Conservation (phyloP, 441 rosid genomes). For the Sinapis alba region DNA sequence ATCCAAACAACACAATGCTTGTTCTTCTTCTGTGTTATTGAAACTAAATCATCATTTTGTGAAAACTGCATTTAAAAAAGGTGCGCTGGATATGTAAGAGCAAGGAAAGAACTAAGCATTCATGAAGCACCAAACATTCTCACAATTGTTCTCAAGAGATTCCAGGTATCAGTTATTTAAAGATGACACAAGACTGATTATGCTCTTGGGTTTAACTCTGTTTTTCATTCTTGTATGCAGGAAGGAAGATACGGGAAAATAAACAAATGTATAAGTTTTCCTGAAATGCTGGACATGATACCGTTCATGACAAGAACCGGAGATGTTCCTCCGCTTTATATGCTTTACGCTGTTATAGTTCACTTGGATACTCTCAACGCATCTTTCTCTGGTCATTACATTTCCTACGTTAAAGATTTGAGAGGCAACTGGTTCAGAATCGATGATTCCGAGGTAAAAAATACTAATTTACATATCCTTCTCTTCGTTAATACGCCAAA, state of each 20-base stretch:
- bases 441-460: slow-evolving; percentile 77
- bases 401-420: slow-evolving; percentile 76
- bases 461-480: slow-evolving; percentile 2
- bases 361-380: slow-evolving; percentile 89
- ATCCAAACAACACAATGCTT: not conserved
- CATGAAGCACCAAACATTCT: slow-evolving; percentile 90
- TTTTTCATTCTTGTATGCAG: slow-evolving; percentile 43
- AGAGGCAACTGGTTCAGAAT: slow-evolving; percentile 82
- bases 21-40: not conserved
- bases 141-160: slow-evolving; percentile 89
- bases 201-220: slow-evolving; percentile 4
- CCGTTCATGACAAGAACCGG: slow-evolving; percentile 78
- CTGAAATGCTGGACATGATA: slow-evolving; percentile 83
- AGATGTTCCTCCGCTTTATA: slow-evolving; percentile 76
- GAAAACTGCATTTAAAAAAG: slow-evolving; percentile 37
- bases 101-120: slow-evolving; percentile 79
- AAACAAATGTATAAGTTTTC: slow-evolving; percentile 78
- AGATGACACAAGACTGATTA: slow-evolving; percentile 4
- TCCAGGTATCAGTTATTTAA: slow-evolving; percentile 55
- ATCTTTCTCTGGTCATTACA: slow-evolving; percentile 85
- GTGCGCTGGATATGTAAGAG: slow-evolving; percentile 78
- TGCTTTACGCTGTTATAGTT: slow-evolving; percentile 83
- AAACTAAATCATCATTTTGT: slow-evolving; percentile 7
- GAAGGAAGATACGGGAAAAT: slow-evolving; percentile 84
- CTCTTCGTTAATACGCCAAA: not conserved